Conservation (phyloP, 176 grass and related monocot genomes). For the Echinochloa phyllopogon region DNA sequence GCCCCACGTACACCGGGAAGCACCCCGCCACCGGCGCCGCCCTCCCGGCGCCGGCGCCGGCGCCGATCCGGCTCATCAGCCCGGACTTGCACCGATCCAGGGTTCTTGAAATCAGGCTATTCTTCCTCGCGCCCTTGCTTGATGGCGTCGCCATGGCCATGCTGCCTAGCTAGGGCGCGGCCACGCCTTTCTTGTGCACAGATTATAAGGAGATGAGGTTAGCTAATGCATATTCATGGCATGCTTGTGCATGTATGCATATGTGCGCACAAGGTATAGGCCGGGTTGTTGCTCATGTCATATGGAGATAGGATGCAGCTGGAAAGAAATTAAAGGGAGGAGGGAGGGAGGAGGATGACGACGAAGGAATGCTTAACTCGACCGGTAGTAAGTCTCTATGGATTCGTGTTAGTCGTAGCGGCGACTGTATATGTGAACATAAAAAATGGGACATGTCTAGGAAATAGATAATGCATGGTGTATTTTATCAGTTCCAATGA, state of each 20-base stretch:
- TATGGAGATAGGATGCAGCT: not conserved
- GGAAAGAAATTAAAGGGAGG: not conserved
- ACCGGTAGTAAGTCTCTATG: not conserved
- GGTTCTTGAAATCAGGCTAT: constrained; percentile 60
- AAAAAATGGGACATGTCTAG: not conserved
- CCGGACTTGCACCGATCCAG: constrained; percentile 61
- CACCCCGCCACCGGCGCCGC: constrained; percentile 58
- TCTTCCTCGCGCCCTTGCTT: constrained; percentile 42
- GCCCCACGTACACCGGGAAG: constrained; percentile 81
- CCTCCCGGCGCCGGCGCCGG: not conserved
- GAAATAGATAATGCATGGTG: not conserved
- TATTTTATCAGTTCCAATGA: not conserved
- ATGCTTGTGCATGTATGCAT: no score
- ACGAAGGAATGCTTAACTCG: not conserved
- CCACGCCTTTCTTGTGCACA: not conserved
- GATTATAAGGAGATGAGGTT: not conserved
- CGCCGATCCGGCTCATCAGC: constrained; percentile 14
- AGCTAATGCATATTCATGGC: not conserved
- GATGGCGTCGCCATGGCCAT: constrained; percentile 25
- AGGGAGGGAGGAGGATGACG: not conserved
- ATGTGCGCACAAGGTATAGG: not conserved
- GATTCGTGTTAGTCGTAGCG: not conserved
- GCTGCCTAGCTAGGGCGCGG: not conserved
- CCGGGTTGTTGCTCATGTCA: not conserved
- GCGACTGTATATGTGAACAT: not conserved